Base-by-base conservation (phyloP, 768 basidiomycete species). In the Jaapia argillacea region DNA sequence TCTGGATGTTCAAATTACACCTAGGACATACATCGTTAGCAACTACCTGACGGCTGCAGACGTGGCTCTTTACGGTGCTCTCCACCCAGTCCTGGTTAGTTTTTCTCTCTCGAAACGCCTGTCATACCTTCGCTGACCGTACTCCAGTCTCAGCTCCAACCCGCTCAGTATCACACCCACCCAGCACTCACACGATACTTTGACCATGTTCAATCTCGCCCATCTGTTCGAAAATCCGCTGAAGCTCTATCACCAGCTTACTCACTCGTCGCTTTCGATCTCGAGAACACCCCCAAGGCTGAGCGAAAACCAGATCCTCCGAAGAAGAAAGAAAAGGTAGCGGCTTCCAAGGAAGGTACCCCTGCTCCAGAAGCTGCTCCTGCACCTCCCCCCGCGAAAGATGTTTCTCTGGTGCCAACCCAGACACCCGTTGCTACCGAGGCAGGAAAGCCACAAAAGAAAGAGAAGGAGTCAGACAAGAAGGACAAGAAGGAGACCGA, bases 161-260 rank as follows among this genome's bases (percentile, higher is more conserved):
- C 85, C 4, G 51, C 71, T n/a, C 76, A 85, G 57, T 84, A 87
- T 67, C 82, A 87, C 58, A 65, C 80, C 14, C 74, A 79, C 43
- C 91, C 94, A 4, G 74, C 87, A 18, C 60, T 98, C 28, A 86
- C 86, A 33, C 86, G 96, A 36, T 97, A 94, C 71, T 94, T 98
- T 58, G 85, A 93, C 63, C 90, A 97, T 63, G 75, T 99, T 46
- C 94, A 98, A 65, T 72, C 77, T 37, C 69, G 69, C 18, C 69
- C 81, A 4, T 60, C 72, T 13, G 78, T 96, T 31, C 70, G 76
- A 21, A 65, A 69, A 36, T 72, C 77, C 2, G 75, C 79, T 4
- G 66, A 68, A 36, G 56, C 69, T 1, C 64, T 74, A 23, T 62
- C 71, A 1, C 69, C 75, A 24, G 67, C 73, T 3, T 82, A 81